Base-by-base conservation (phyloP, 805 yeast genomes). In the Vanderwaltozyma yarrowii region DNA sequence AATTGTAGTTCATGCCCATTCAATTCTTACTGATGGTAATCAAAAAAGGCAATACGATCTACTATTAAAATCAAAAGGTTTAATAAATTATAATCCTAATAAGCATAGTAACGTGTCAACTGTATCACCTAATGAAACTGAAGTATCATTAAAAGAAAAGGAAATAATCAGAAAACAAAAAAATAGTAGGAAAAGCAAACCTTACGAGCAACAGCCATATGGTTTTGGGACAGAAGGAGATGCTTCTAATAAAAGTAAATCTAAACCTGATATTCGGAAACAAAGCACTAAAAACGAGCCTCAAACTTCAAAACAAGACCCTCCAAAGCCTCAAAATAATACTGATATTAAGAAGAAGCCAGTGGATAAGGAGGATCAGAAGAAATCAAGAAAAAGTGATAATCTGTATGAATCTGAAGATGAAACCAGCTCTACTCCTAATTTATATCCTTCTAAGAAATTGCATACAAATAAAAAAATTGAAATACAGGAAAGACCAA, bases 151-250 rank as follows among this genome's bases (percentile, higher is more conserved):
- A 30, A 15, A 25, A 21, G 11, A 24, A 16, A 17, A 19, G 30
- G 14, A 35, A 14, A 24, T 29, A 42, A 20, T 33, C 6, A 21
- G 30, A 21, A 33, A 23, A 24, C 11, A 3, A 17, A 28, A 9
- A 6, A 30, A 27, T 25, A 10, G 39, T 2, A 46, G 56, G 23
- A 46, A 42, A 29, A 47, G 42, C 35, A 45, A 44, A 32, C 58
- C 62, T 2, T 58, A 58, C 37, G 63, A 54, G 29, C 45, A 57
- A 33, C 60, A 57, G 29, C 63, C 62, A 1, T 58, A 58, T 43
- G 63, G 63, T 6, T 58, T 58, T 41, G 61, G 59, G 9, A 17
- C 21, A 15, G 23, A 32, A 8, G 20, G 12, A 3, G 29, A 31
- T 12, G 32, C 8, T 5, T 14, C 6, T 17, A 14, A 7, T 27